A percentile compares a stretch with the other conserved stretches of the same genome.
Conservation (phyloP, 805 yeast species). For the Priceomyces medius region DNA sequence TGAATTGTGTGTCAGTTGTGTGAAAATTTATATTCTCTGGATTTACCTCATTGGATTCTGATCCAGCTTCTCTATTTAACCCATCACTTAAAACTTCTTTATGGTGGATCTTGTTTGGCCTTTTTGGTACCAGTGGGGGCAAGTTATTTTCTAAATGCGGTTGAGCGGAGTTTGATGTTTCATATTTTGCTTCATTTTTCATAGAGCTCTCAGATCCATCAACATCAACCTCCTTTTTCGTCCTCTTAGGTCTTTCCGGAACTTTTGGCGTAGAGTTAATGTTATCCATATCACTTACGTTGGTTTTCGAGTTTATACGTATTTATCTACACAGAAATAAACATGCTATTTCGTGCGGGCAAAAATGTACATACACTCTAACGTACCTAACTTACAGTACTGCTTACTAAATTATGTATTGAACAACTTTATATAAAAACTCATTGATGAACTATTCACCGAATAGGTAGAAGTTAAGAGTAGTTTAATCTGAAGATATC, state of each 20-base stretch:
- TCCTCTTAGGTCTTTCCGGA: constrained; percentile 14
- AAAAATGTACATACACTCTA: no score
- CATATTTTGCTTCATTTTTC: background rate
- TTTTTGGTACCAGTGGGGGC: constrained; percentile 16
- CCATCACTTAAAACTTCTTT: constrained; percentile 26
- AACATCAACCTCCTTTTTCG: background rate
- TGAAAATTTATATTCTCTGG: background rate
- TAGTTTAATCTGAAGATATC: constrained; percentile 96
- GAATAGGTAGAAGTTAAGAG: constrained; percentile 38
- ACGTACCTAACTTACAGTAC: no score
- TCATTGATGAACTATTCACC: background rate
- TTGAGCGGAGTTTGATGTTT: background rate
- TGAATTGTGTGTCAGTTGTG: constrained; percentile 2
- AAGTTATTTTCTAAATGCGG: background rate
- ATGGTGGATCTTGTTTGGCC: constrained; percentile 11
- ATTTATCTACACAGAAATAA: background rate
- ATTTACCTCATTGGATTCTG: constrained; percentile 11
- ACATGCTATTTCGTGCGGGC: constrained; percentile 1
- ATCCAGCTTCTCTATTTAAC: constrained; percentile 13
- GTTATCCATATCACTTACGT: constrained; percentile 5
- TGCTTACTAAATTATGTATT: no score
- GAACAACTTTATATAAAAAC: background rate
- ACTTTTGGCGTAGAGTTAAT: constrained; percentile 6
- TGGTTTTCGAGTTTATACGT: background rate
- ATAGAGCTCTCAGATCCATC: background rate